Base-by-base conservation (phyloP, 2,329 filamentous ascomycete genomes). In the Nothomitra cinnamomea region DNA sequence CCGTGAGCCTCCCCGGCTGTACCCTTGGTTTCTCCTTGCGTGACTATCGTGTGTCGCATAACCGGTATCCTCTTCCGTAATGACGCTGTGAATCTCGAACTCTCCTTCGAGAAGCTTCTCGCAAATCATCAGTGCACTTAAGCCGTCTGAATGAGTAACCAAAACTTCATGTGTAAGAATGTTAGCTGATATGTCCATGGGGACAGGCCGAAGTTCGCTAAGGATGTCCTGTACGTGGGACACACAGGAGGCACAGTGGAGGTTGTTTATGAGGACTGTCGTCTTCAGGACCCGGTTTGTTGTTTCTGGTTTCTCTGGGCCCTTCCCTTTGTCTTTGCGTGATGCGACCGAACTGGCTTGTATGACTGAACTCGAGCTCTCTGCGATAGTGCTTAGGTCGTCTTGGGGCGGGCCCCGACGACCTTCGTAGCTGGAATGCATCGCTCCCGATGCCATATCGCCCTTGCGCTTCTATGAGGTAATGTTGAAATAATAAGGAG, bases 181-280 rank as follows among this genome's bases (percentile, higher is more conserved):
- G 58, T 84, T 86, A 56, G 82, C 77, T 57, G 80, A 82, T 28
- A 86, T 75, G 68, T 77, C 79, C 53, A 63, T 58, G 62, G 70
- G 69, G 70, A 69, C 61, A 63, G 75, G 67, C 61, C 72, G 55
- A 64, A 76, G 65, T 5, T 60, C 59, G 36, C 60, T 70, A 55
- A 87, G 67, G 56, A 75, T 72, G 53, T 74, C 69, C 61, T 79
- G 73, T 62, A 88, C 86, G 59, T 75, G 72, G 36, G 77, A 75
- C 51, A 86, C 78, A 64, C 84, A 88, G 56, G 82, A 84, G 13
- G 83, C 80, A 68, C 84, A 87, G 67, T 88, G 84, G n/a, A 88
- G 72, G 65, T 88, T 87, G 57, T 75, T 77, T 59, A 88, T 70
- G 57, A 87, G 72, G 61, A 83, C 79, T 35, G 77, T 81, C 1